These are phyloP conservation scores for Lipomyces orientalis DNA, from an alignment of 805 yeast species.

Conservation along the genomic window DNA sequence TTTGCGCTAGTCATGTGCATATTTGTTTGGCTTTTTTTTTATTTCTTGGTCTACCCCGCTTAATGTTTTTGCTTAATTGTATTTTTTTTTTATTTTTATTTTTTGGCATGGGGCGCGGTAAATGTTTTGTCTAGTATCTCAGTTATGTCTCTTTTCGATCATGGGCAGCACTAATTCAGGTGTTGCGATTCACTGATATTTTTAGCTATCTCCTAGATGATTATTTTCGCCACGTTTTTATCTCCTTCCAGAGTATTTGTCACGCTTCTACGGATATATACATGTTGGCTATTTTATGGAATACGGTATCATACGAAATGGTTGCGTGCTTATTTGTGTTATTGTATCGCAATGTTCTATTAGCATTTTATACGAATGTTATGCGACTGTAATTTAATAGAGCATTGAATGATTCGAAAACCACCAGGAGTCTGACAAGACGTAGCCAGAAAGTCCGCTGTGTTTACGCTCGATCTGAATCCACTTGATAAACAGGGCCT, in stretches of 20 bases:
- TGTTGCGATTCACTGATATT: not conserved
- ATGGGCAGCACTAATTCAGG: not conserved
- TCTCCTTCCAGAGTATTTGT: not conserved
- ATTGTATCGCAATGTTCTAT: not conserved
- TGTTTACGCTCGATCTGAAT: no score
- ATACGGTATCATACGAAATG: not conserved
- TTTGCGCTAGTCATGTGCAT: not conserved
- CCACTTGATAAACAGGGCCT: no score
- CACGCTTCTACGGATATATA: constrained; percentile 10
- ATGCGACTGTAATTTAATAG: not conserved
- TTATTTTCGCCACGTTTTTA: not conserved
- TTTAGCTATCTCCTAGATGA: not conserved
- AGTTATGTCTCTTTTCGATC: constrained; percentile 10
- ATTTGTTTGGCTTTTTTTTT: not conserved
- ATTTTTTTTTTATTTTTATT: constrained; percentile 10
- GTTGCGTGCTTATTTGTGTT: no score
- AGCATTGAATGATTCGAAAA: not conserved
- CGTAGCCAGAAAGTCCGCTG: no score
- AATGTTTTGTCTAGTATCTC: not conserved
- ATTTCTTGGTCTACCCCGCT: not conserved
- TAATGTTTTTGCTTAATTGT: constrained; percentile 4
- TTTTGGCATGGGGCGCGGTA: constrained; percentile 4
- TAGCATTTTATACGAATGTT: not conserved
- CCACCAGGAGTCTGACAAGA: no score
- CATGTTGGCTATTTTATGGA: constrained; percentile 7